Evolutionary conservation across 768 basidiomycete genomes (phyloP).

Genomic region (Asterophora parasitica): DNA sequence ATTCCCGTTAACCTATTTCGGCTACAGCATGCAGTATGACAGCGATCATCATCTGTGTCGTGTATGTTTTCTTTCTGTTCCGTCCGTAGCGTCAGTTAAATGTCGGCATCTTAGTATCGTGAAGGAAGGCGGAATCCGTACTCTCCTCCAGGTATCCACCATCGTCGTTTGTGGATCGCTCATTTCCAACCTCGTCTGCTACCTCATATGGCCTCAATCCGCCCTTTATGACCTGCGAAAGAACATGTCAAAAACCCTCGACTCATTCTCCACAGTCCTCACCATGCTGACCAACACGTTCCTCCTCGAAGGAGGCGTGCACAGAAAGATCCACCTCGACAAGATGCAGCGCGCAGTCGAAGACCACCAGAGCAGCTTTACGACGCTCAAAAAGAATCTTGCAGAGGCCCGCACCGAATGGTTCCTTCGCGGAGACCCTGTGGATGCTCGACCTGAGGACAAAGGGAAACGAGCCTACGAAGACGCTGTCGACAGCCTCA

Average conservation of each 20-base stretch:
- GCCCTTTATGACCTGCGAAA: conserved; percentile 79
- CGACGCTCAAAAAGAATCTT: conserved; percentile 80
- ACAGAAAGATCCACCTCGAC: conserved; percentile 50
- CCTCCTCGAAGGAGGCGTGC: conserved; percentile 63
- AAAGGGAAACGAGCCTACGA: conserved; percentile 62
- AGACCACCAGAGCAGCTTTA: conserved; percentile 86
- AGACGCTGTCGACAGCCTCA: conserved; percentile 82
- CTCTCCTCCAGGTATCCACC: conserved; percentile 67
- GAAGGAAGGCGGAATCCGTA: conserved; percentile 81
- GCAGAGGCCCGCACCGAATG: conserved; percentile 88
- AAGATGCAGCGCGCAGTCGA: conserved; percentile 77
- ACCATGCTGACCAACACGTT: conserved; percentile 81
- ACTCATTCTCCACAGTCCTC: conserved; percentile 85
- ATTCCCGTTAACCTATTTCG: neutral
- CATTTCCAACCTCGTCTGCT: conserved; percentile 84
- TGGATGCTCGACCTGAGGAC: conserved; percentile 21
- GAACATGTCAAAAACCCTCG: conserved; percentile 81
- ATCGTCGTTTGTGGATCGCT: conserved; percentile 73
- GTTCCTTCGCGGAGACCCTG: conserved; percentile 32
- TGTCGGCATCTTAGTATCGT: conserved; percentile 49
- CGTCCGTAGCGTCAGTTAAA: conserved; percentile 3
- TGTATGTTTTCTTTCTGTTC: conserved; percentile 37
- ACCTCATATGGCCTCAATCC: conserved; percentile 76
- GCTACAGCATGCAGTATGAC: conserved; percentile 77
- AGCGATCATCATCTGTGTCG: conserved; percentile 77